Evolutionary conservation across 306 rosid species (phyloP).

Genomic region (Hippophae rhamnoides): DNA sequence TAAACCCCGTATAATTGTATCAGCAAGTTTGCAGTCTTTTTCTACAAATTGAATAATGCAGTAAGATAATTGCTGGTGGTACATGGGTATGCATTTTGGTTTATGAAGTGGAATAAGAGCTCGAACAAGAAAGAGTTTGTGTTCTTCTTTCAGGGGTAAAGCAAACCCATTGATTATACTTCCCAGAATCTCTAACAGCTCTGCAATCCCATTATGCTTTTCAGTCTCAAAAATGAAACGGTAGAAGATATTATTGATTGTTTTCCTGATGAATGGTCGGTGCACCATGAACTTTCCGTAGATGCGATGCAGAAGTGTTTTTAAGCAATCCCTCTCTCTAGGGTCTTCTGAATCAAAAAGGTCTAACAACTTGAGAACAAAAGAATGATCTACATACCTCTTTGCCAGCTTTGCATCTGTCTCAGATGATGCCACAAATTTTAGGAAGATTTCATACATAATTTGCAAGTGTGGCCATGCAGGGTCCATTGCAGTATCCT

Average conservation of each 20-base stretch:
- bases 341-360: constrained; percentile 98
- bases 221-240: constrained; percentile 89
- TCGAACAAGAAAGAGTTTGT: constrained; percentile 87
- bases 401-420: constrained; percentile 95
- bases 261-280: constrained; percentile 88
- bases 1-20: constrained; percentile 80
- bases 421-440: constrained; percentile 88
- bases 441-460: constrained; percentile 75
- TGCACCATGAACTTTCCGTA: constrained; percentile 98
- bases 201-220: constrained; percentile 95
- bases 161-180: constrained; percentile 97
- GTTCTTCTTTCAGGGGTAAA: constrained; percentile 94
- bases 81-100: constrained; percentile 82
- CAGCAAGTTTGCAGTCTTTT: constrained; percentile 99
- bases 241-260: constrained; percentile 84
- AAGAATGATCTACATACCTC: constrained; percentile 86
- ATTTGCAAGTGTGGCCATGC: constrained; percentile 91
- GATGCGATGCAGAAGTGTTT: constrained; percentile 90
- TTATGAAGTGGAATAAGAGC: constrained; percentile 95
- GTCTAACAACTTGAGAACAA: constrained; percentile 75
- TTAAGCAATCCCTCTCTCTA: constrained; percentile 90
- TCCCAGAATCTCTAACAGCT: constrained; percentile 86
- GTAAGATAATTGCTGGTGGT: constrained; percentile 94
- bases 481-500: constrained; percentile 96
- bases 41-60: constrained; percentile 91